These are phyloP conservation scores for Hylodesmum podocarpum DNA, from an alignment of 306 rosid species.

Conservation along the genomic window DNA sequence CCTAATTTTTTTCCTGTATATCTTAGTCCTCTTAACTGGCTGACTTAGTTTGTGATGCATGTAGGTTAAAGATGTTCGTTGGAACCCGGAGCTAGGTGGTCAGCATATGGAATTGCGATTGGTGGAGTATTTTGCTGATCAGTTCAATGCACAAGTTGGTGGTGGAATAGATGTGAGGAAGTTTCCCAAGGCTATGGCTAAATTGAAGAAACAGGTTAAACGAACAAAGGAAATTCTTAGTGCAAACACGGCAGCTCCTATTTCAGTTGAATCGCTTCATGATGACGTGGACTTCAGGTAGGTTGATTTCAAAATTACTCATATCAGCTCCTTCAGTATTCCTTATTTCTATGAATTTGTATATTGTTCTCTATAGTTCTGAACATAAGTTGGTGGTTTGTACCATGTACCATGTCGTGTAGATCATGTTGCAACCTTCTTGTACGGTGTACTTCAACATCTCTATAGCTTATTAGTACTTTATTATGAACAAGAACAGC, in stretches of 20 bases:
- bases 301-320: conserved; percentile 20
- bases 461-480: not conserved
- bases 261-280: conserved; percentile 92
- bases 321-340: not conserved
- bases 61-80: conserved; percentile 96
- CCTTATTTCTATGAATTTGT: not conserved
- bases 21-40: conserved; percentile 3
- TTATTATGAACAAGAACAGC: not conserved
- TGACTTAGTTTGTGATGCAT: conserved; percentile 8
- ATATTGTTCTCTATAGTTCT: not conserved
- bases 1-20: not conserved
- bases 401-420: too few species aligned
- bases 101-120: conserved; percentile 81
- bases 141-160: conserved; percentile 89
- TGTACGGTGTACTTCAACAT: not conserved
- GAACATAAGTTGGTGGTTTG: not conserved
- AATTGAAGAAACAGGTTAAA: conserved; percentile 95
- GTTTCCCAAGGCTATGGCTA: conserved; percentile 94
- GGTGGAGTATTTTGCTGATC: conserved; percentile 88
- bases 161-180: conserved; percentile 82
- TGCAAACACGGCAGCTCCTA: conserved; percentile 92
- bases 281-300: conserved; percentile 91
- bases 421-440: not conserved
- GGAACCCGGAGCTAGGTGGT: conserved; percentile 94
- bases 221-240: conserved; percentile 97